These are phyloP conservation scores for Lycium ferocissimum DNA, from an alignment of 257 asterid genomes.

Conservation along the genomic window DNA sequence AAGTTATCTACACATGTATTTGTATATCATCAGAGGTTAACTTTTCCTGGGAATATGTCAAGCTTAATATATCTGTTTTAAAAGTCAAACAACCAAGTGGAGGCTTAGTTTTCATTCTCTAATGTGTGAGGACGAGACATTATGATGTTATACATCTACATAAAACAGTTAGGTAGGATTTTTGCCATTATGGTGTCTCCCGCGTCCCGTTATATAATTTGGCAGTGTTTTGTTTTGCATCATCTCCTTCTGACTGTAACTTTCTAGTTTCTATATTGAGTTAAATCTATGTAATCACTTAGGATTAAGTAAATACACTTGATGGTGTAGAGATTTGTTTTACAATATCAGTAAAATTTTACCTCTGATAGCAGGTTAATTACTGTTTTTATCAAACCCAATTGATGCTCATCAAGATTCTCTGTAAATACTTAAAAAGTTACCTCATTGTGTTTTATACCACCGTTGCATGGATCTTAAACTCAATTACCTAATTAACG, in stretches of 20 bases:
- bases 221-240: neutral
- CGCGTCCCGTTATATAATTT: neutral
- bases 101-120: neutral
- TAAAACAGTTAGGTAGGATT: neutral
- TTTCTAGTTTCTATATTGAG: too few species aligned
- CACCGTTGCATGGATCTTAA: neutral
- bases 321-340: too few species aligned
- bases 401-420: neutral
- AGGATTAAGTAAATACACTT: too few species aligned
- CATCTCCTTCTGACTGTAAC: neutral
- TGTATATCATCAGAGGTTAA: neutral
- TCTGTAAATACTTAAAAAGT: neutral
- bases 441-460: neutral
- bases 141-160: neutral
- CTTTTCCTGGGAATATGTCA: neutral
- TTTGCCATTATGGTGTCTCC: neutral
- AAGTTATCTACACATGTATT: neutral
- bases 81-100: neutral
- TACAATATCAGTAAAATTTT: neutral
- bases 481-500: too few species aligned
- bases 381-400: neutral
- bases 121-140: neutral
- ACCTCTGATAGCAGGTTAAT: neutral
- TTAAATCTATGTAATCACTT: too few species aligned
- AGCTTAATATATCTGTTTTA: neutral